A percentile compares a stretch with the other conserved stretches of the same genome.
Conservation (phyloP, 1,284 basidiomycete species). For the Apiotrichum mycotoxinovorans region DNA sequence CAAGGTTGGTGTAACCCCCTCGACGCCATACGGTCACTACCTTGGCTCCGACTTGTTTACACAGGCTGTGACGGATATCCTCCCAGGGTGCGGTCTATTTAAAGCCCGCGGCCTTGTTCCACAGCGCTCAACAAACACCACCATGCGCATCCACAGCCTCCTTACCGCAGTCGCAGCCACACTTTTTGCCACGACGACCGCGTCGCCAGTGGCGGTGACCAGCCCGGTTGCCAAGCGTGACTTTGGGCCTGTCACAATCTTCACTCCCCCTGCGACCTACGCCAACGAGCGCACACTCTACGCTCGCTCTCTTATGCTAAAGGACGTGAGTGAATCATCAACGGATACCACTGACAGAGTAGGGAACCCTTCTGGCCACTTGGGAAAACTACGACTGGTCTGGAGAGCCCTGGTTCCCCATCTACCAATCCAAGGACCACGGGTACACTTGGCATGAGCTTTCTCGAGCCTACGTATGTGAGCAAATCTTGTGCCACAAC, state of each 20-base stretch:
- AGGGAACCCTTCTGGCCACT: slow-evolving; percentile 15
- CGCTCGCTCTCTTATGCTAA: slow-evolving; percentile 18
- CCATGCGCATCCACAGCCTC: no score
- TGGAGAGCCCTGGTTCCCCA: slow-evolving; percentile 11
- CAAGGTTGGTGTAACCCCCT: no score
- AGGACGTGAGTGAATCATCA: slow-evolving; percentile 12
- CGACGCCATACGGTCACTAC: no score
- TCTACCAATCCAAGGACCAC: slow-evolving; percentile 17
- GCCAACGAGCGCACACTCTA: slow-evolving; percentile 21
- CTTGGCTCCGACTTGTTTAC: no score
- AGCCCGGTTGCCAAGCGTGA: slow-evolving; percentile 9
- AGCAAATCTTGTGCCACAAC: no score
- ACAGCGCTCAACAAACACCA: no score
- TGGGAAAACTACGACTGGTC: slow-evolving; percentile 26
- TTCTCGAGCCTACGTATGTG: background rate
- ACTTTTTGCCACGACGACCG: no score
- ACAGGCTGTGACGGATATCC: no score
- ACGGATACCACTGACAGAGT: background rate
- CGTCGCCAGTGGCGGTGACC: background rate
- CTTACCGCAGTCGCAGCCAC: no score
- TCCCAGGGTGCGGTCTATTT: no score
- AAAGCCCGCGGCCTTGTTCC: no score
- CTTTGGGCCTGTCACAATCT: slow-evolving; percentile 24
- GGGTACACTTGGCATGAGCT: slow-evolving; percentile 13
- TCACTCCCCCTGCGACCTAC: slow-evolving; percentile 21